Evolutionary conservation across 495 filamentous ascomycete genomes (phyloP), one percentile per base, ranked within the genome.

Genomic region (Aspergillus bridgeri): DNA sequence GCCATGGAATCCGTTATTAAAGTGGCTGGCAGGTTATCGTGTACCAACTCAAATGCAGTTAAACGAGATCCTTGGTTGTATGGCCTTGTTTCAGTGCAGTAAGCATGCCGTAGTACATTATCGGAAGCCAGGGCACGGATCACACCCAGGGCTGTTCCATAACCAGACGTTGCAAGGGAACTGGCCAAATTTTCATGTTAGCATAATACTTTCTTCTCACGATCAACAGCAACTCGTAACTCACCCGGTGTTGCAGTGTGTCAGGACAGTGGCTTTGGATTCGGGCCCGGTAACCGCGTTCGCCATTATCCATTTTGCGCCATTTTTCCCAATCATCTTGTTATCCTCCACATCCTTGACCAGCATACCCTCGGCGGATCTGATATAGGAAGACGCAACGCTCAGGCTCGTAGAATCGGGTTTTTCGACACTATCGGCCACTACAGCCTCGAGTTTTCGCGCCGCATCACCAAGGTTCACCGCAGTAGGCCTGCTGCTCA

Each of bases 1-100:
- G 90, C 94, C 94, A 98, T 98, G 51, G 92, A 96, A 75, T 98
- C 94, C 5, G 94, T 96, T 65, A 98, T 89, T 48, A 98, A 76
- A 0, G 91, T 96, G 18, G 91, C 84, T n/a, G 94, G 94, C 56
- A 98, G 95, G 17, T 85, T 76, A 68, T 98, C 94, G 68, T 93
- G 90, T 24, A 96, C 86, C 46, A 98, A 83, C 75, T 98, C 94
- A 74, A 92, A 98, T 7, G 95, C 93, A 13, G 94, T 98, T 46
- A 98, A 77, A 21, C 95, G 86, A 46, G 92, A 93, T 45, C 94
- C 94, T 79, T 98, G 94, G 75, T 98, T 98, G 73, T 98, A 98
- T 1, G 94, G 94, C 22, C 94, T 83, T 7, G 94, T 98, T 74
- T 98, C 94, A 60, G 94, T 96, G 78, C 92, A 98, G 78, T 89